Base-by-base conservation (phyloP, 108 stramenopile species). In the Nitzschia inconspicua region DNA sequence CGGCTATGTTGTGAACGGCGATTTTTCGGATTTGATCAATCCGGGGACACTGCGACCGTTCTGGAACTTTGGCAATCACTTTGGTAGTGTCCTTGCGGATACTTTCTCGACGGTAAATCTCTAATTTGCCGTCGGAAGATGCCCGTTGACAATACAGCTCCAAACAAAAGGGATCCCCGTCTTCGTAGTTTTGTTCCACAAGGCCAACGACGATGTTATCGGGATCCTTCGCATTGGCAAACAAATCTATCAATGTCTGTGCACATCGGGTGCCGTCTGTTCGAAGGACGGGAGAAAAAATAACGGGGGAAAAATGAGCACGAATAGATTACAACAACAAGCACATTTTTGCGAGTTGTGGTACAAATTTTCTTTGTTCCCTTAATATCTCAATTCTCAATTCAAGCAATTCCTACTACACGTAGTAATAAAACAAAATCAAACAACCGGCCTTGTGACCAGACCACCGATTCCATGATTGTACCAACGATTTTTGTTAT, bases 241-340 rank as follows among this genome's bases (percentile, higher is more conserved):
- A 94, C 9, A 90, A 53, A 35, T 77, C 66, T 32, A 70, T 51
- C 8, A 94, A 43, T 4, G 93, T 91, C 10, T 69, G 68, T 1
- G 73, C 88, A 55, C 89, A 90, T 55, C 89, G 65, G 48, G 82
- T 65, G 4, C 85, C 86, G 50, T 91, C 90, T 76, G 14, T 27
- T 62, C 22, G 30, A 24, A 39, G 23, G 49, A 14, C 7, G 8
- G 16, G 23, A 52, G 13, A 2, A 35, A 39, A 3, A 32, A 32
- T 16, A 8, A 24, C 26, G 24, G n/a, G 18, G 24, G 13, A 55
- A 3, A 3, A 55, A 54, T 23, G n/a, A 55, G 34, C 11, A 29
- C 32, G 23, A 32, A 25, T 35, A 11, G 41, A 57, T 23, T n/a
- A 10, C 40, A 34, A 47, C 18, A 9, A n/a, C n/a, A n/a, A n/a